phyloP scores from a whole-genome alignment of 2,329 filamentous ascomycete genomes.

The Phyllosticta citriasiana region DNA sequence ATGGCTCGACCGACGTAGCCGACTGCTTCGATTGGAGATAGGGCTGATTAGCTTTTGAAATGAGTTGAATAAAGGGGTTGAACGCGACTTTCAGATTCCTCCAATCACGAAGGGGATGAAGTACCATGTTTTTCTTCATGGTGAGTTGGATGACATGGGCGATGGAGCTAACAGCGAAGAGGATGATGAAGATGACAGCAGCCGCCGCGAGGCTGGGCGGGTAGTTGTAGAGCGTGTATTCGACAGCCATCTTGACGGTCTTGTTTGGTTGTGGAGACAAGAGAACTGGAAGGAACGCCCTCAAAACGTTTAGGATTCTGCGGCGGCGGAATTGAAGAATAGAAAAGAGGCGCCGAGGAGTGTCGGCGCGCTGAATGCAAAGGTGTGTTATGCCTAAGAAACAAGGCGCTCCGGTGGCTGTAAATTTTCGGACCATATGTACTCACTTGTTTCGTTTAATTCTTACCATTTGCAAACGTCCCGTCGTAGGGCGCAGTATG shows the following conservation, averaged over 20 bases:
- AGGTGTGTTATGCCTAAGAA: not conserved
- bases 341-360: not conserved
- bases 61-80: not conserved
- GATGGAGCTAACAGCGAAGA: conserved; percentile 21
- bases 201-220: conserved; percentile 19
- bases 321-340: not conserved
- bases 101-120: conserved; percentile 43
- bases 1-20: conserved; percentile 41
- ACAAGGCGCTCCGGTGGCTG: not conserved
- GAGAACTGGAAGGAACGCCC: not conserved
- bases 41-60: not conserved
- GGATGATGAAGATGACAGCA: conserved; percentile 22
- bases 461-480: not conserved
- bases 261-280: not conserved
- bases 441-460: not conserved
- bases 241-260: conserved; percentile 3
- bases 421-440: not conserved
- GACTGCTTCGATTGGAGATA: conserved; percentile 37
- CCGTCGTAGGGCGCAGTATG: not conserved
- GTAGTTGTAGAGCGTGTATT: conserved; percentile 27
- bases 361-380: not conserved
- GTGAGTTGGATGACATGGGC: conserved; percentile 31
- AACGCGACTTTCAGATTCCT: conserved; percentile 30
- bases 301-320: not conserved
- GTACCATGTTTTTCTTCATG: conserved; percentile 38